These are phyloP conservation scores for Diaporthe vexans DNA, from an alignment of 2,329 filamentous ascomycete species.

Conservation along the genomic window DNA sequence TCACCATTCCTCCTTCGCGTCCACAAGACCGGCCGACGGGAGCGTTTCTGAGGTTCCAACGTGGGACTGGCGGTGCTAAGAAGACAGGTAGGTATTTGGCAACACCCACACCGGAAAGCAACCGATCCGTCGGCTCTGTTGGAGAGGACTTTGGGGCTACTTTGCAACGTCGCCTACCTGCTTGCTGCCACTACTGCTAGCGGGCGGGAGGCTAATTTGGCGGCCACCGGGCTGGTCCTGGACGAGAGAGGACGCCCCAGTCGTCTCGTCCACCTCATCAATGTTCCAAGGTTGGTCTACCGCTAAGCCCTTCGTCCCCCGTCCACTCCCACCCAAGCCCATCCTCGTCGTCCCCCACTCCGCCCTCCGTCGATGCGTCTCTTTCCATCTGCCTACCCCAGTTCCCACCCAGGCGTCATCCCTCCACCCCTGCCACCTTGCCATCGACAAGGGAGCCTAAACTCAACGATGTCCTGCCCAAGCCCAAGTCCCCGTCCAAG, in stretches of 20 bases:
- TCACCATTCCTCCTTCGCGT: background rate
- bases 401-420: constrained; percentile 33
- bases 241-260: constrained; percentile 2
- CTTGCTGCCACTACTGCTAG: background rate
- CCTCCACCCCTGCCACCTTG: constrained; percentile 28
- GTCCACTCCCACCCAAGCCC: constrained; percentile 18
- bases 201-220: constrained; percentile 36
- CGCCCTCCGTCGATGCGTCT: constrained; percentile 22
- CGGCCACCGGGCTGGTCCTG: constrained; percentile 28
- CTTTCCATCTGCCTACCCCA: constrained; percentile 30
- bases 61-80: constrained; percentile 12
- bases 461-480: constrained; percentile 20
- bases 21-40: constrained; percentile 15
- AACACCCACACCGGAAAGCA: constrained; percentile 13
- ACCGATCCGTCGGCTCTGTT: constrained; percentile 19
- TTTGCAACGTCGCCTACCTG: constrained; percentile 12
- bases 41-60: background rate
- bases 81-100: background rate
- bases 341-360: constrained; percentile 31
- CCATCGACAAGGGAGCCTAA: constrained; percentile 26
- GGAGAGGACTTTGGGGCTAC: constrained; percentile 23
- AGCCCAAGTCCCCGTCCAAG: constrained; percentile 8
- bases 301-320: constrained; percentile 30
- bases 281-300: constrained; percentile 25
- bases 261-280: constrained; percentile 32